Conservation (phyloP, 495 filamentous ascomycete species). For the Penicillium steckii region DNA sequence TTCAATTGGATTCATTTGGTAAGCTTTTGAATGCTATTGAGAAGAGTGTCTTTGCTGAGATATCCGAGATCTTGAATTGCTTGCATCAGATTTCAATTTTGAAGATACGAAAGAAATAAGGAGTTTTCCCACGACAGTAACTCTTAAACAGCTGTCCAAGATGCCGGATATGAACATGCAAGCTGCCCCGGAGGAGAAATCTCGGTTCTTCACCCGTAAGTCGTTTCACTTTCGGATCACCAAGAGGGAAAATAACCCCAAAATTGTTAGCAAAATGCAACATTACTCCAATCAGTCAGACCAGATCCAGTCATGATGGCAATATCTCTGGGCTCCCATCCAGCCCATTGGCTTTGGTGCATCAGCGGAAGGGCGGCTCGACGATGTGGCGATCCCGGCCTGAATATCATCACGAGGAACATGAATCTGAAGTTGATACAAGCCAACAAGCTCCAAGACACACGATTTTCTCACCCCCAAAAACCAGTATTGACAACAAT, state of each 20-base stretch:
- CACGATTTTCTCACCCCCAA: not conserved
- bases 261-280: constrained; percentile 15
- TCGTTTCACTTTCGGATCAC: not conserved
- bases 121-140: not conserved
- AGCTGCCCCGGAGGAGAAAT: constrained; percentile 11
- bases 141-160: not conserved
- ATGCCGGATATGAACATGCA: not conserved
- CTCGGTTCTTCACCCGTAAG: constrained; percentile 36
- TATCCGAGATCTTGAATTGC: constrained; percentile 38
- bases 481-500: not conserved
- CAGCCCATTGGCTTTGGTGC: constrained; percentile 32
- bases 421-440: not conserved
- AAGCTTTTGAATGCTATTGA: constrained; percentile 6
- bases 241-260: not conserved
- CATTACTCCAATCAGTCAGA: constrained; percentile 21
- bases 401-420: not conserved
- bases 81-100: constrained; percentile 28
- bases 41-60: not conserved
- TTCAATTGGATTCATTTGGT: constrained; percentile 53
- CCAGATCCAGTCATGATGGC: constrained; percentile 31
- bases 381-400: not conserved
- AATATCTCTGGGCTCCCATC: constrained; percentile 19
- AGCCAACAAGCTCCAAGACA: constrained; percentile 1
- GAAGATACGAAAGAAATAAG: not conserved
- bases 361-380: constrained; percentile 2